phyloP scores from a whole-genome alignment of 805 yeast species.

The Monosporozyma siamensis region DNA sequence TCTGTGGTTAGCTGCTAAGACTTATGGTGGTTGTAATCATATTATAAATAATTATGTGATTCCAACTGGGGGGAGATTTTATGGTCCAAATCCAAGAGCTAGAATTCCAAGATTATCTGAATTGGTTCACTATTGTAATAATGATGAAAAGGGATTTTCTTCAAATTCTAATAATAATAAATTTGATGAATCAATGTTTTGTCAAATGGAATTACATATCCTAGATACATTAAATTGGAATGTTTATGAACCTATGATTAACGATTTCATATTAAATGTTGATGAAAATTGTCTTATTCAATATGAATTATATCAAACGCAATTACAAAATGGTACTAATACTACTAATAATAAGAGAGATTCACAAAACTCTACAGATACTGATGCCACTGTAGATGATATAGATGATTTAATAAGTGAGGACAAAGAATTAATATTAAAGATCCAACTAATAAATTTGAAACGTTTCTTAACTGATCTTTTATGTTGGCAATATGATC shows the following conservation, averaged over 20 bases:
- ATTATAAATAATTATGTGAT: conserved; percentile 42
- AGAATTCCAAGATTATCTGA: conserved; percentile 68
- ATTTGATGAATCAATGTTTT: conserved; percentile 50
- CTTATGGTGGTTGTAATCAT: conserved; percentile 64
- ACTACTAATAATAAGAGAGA: conserved; percentile 8
- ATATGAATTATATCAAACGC: conserved; percentile 29
- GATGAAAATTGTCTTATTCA: conserved; percentile 37
- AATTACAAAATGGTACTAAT: conserved; percentile 19
- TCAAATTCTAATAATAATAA: conserved; percentile 13
- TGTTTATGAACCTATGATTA: conserved; percentile 52
- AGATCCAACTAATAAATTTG: conserved; percentile 35
- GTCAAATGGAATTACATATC: conserved; percentile 72
- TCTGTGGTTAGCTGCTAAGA: conserved; percentile 84
- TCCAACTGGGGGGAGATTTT: conserved; percentile 50
- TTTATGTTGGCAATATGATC: conserved; percentile 39
- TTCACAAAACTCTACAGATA: conserved; percentile 8
- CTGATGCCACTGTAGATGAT: conserved; percentile 15
- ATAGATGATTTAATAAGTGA: conserved; percentile 9
- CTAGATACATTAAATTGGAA: conserved; percentile 65
- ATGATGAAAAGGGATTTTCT: conserved; percentile 25
- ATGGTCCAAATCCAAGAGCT: conserved; percentile 64
- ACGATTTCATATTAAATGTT: conserved; percentile 37
- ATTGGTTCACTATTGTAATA: conserved; percentile 62
- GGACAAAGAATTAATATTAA: conserved; percentile 25
- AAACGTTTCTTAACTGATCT: conserved; percentile 44